phyloP scores from a whole-genome alignment of 176 grass and related monocot genomes.

The Calamus simplicifolius region DNA sequence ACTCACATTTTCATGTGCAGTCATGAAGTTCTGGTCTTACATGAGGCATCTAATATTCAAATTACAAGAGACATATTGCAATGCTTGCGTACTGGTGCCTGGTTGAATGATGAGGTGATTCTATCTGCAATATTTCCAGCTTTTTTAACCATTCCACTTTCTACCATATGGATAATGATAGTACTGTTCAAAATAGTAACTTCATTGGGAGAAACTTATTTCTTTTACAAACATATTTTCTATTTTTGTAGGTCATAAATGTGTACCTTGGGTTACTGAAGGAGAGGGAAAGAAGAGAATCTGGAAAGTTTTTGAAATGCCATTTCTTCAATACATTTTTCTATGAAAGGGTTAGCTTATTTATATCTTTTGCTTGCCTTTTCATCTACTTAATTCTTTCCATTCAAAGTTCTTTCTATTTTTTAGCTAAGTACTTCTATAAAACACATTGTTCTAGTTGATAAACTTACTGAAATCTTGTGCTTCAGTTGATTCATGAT shows the following conservation, averaged over 20 bases:
- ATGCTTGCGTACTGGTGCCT: slow-evolving; percentile 50
- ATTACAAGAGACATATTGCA: slow-evolving; percentile 48
- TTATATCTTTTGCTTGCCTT: slow-evolving; percentile 10
- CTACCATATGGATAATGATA: slow-evolving; percentile 3
- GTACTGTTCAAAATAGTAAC: slow-evolving; percentile 3
- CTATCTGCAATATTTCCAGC: not conserved
- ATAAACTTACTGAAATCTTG: too few relatives aligned
- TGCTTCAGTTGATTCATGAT: too few relatives aligned
- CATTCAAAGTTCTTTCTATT: too few relatives aligned
- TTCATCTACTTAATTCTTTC: too few relatives aligned
- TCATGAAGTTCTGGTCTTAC: slow-evolving; percentile 35
- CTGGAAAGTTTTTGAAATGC: slow-evolving; percentile 52
- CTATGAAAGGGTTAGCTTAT: slow-evolving; percentile 50
- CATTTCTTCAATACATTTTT: slow-evolving; percentile 96
- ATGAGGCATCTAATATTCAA: slow-evolving; percentile 53
- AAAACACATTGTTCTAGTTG: too few relatives aligned
- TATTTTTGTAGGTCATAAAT: slow-evolving; percentile 62
- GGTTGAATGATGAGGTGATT: slow-evolving; percentile 85
- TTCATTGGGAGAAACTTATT: not conserved
- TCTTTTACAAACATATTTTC: not conserved
- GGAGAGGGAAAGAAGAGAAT: slow-evolving; percentile 67
- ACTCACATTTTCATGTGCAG: slow-evolving; percentile 27
- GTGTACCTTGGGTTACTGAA: slow-evolving; percentile 76
- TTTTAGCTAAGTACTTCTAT: too few relatives aligned
- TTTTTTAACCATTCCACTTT: not conserved